Percentiles rank a stretch among this genome's conserved stretches.
Conservation (phyloP, 108 stramenopile genomes). For the Stephanodiscus triporus region DNA sequence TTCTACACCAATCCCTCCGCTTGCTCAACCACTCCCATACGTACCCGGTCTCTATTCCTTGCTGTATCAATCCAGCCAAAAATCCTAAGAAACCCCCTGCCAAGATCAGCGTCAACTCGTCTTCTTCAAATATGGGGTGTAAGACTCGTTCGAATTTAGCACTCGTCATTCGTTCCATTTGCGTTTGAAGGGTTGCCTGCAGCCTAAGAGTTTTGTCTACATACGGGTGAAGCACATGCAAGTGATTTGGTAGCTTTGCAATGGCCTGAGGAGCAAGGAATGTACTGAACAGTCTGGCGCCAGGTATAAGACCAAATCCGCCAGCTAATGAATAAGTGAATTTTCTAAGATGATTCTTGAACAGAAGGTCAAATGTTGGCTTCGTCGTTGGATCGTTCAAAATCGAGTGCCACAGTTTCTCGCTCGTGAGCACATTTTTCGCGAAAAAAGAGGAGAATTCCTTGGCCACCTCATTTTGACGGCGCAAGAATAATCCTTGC, state of each 20-base stretch:
- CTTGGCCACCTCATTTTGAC: conserved; percentile 86
- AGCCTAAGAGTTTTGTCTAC: conserved; percentile 82
- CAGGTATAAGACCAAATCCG: conserved; percentile 53
- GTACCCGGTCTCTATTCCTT: conserved; percentile 80
- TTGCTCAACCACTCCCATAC: conserved; percentile 3
- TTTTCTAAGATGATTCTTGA: conserved; percentile 60
- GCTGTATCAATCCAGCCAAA: conserved; percentile 85
- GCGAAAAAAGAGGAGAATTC: conserved; percentile 89
- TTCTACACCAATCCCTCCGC: conserved; percentile 1
- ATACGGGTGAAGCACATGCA: conserved; percentile 78
- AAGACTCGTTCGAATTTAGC: conserved; percentile 91
- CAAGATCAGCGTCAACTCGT: conserved; percentile 93
- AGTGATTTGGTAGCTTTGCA: conserved; percentile 74
- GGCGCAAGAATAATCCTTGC: conserved; percentile 91
- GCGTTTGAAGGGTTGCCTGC: conserved; percentile 72
- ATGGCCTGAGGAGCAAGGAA: conserved; percentile 57
- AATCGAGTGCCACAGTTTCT: conserved; percentile 79
- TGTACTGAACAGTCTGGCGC: conserved; percentile 41
- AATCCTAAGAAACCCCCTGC: conserved; percentile 93
- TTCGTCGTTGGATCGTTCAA: conserved; percentile 76
- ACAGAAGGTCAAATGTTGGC: conserved; percentile 62
- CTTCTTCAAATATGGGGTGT: conserved; percentile 97
- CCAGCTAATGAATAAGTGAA: conserved; percentile 60
- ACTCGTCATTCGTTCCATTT: conserved; percentile 88
- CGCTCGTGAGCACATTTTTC: conserved; percentile 72